Base-by-base conservation (phyloP, 1,139 yeast genomes). In the Yamadazyma siamensis region DNA sequence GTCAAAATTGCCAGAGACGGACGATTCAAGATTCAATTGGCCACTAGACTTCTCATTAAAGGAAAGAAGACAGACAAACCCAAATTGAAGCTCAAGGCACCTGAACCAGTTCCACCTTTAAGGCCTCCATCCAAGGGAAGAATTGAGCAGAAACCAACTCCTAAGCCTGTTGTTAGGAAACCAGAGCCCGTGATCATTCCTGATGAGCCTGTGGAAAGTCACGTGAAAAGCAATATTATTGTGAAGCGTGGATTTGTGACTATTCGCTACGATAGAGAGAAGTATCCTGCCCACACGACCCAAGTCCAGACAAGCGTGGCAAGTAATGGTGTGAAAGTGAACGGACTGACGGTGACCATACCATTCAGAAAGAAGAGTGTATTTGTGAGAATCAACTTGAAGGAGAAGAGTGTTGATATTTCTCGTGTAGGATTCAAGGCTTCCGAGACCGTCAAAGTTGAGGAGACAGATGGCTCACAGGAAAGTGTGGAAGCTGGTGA, bases 1-100 rank as follows among this genome's bases (percentile, higher is more conserved):
- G 52, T 77, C 5, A 58, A 67, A 18, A 49, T 69, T 5, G 59
- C 52, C 32, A 48, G 75, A 34, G 72, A 68, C 43, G 73, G 72
- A 1, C 46, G 75, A 31, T 67, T 68, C 43, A 67, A 62, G 45
- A 65, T 69, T 28, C 73, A 62, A 38, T 52, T 68, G 34, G 48
- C 54, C 3, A 44, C 56, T 1, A 46, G 54, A 19, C 51, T 35
- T 22, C 10, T 32, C 1, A 27, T 40, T 19, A 32, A 31, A 9
- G 36, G 38, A 27, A 32, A 27, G 28, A 31, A 31, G 35, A 21
- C 29, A 19, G 23, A 13, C 15, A 21, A 18, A 24, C 20, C 30
- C n/a, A 55, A 55, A 31, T 36, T 55, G 17, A 57, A 56, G 21
- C 40, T 57, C 32, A 52, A 47, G 32, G 32, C 21, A 15, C 25